Percentiles rank a stretch among this genome's conserved stretches.
Conservation (phyloP, 371 early-diverging fungal genomes). For the Cladochytrium tenue region DNA sequence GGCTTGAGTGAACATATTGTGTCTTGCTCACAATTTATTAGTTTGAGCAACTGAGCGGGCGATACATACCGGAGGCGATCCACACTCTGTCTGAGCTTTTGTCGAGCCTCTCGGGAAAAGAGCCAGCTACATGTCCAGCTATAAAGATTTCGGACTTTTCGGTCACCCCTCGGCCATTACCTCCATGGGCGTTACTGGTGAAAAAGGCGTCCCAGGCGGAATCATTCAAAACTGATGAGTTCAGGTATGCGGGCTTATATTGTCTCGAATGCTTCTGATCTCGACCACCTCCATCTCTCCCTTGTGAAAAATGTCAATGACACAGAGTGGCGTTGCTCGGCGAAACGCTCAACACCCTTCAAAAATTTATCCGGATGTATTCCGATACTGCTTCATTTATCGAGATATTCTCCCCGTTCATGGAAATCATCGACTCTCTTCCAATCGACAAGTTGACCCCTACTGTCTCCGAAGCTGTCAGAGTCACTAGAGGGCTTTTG, state of each 20-base stretch:
- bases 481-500: constrained; percentile 33
- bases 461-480: constrained; percentile 7
- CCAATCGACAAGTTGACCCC: not conserved
- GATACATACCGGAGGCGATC: constrained; percentile 82
- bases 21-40: constrained; percentile 18
- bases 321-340: constrained; percentile 14
- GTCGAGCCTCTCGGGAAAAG: too few relatives aligned
- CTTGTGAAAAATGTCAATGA: not conserved
- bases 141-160: too few relatives aligned
- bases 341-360: constrained; percentile 23
- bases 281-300: not conserved
- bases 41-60: constrained; percentile 74
- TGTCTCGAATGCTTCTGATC: constrained; percentile 3
- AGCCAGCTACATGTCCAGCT: too few relatives aligned
- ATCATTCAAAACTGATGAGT: too few relatives aligned
- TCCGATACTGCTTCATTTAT: constrained; percentile 33
- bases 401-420: constrained; percentile 40
- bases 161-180: too few relatives aligned
- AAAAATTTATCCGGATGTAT: constrained; percentile 30
- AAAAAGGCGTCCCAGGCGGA: too few relatives aligned
- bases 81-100: constrained; percentile 62
- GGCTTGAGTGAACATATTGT: not conserved
- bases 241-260: not conserved
- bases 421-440: not conserved
- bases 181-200: too few relatives aligned